Conservation (phyloP, 306 rosid genomes). For the Coriaria nepalensis region DNA sequence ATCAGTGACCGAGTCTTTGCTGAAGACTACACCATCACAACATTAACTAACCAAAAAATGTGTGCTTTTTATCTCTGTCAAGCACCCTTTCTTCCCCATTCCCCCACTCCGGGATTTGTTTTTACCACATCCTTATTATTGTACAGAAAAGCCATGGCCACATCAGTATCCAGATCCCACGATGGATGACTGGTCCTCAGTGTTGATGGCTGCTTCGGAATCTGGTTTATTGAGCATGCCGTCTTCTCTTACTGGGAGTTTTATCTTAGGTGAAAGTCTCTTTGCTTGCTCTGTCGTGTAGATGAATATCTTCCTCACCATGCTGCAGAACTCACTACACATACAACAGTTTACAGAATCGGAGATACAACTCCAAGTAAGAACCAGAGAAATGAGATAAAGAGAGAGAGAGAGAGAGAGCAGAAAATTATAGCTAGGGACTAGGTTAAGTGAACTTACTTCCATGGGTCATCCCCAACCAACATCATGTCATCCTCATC, state of each 20-base stretch:
- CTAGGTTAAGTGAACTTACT: constrained; percentile 40
- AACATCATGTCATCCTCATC: constrained; percentile 97
- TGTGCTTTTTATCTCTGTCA: no score
- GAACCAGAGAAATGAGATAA: neutral
- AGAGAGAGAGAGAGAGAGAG: neutral
- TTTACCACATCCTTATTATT: neutral
- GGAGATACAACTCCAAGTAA: constrained; percentile 2
- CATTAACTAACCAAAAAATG: no score
- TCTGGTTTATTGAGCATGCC: constrained; percentile 48
- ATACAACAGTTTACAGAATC: neutral
- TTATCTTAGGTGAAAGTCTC: constrained; percentile 76
- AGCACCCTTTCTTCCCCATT: neutral
- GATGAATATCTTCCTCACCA: constrained; percentile 85
- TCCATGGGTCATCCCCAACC: constrained; percentile 99
- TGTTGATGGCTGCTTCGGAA: constrained; percentile 47
- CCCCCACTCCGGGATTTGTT: neutral
- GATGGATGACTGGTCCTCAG: constrained; percentile 63
- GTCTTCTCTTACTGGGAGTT: constrained; percentile 41
- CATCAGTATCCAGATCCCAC: constrained; percentile 55
- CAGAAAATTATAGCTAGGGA: neutral
- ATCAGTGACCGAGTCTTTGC: no score
- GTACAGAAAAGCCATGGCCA: neutral
- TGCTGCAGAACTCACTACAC: constrained; percentile 87
- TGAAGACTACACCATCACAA: no score
- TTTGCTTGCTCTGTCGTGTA: constrained; percentile 82